Conservation (phyloP, 2,329 filamentous ascomycete genomes). For the Talaromyces sp. region DNA sequence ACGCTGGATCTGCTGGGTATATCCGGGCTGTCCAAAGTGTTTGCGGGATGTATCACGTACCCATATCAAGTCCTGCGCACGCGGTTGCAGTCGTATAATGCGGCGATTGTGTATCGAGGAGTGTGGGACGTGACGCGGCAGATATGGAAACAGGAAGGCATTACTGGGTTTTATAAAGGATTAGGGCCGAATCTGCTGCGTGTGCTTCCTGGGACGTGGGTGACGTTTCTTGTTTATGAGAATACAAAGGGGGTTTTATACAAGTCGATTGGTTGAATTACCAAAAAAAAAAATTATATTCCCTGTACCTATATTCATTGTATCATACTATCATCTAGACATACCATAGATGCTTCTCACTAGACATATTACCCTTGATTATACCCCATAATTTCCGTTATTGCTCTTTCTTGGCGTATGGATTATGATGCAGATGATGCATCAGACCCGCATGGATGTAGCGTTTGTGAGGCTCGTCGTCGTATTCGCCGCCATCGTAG, state of each 20-base stretch:
- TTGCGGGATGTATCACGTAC: constrained; percentile 86
- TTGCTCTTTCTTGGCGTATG: background rate
- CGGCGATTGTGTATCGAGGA: constrained; percentile 64
- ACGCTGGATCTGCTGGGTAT: constrained; percentile 77
- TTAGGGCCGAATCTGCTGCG: constrained; percentile 83
- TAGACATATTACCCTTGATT: background rate
- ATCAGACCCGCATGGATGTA: background rate
- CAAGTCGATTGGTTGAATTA: background rate
- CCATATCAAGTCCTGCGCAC: constrained; percentile 91
- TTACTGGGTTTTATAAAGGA: constrained; percentile 85
- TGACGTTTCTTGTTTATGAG: constrained; percentile 96
- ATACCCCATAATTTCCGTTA: background rate
- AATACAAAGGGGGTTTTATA: constrained; percentile 68
- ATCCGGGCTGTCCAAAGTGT: constrained; percentile 75
- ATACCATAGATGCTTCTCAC: background rate
- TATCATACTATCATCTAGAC: background rate
- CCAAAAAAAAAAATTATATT: background rate
- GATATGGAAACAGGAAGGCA: constrained; percentile 75
- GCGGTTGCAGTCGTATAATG: constrained; percentile 80
- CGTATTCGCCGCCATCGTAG: constrained; percentile 9
- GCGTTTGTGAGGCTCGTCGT: constrained; percentile 9
- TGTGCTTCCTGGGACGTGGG: constrained; percentile 90
- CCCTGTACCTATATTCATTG: background rate
- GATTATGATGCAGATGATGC: background rate
- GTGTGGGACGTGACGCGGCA: constrained; percentile 67